Base-by-base conservation (phyloP, 805 yeast species). In the Kodamaea kakaduensis region DNA sequence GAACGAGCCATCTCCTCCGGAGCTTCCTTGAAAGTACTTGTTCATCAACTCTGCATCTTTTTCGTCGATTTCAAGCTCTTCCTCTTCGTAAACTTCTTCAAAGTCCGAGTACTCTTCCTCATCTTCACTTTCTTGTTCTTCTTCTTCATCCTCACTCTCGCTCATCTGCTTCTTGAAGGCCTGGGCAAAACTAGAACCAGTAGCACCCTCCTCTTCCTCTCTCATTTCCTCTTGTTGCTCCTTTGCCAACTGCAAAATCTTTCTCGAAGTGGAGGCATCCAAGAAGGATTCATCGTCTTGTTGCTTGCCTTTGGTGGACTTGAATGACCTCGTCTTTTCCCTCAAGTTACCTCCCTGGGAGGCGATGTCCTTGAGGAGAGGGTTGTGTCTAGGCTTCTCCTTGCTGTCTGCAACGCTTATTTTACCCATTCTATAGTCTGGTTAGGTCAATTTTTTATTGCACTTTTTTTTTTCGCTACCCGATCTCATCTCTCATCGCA, bases 181-280 rank as follows among this genome's bases (percentile, higher is more conserved):
- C 26, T 54, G 54, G 12, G 51, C 45, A 38, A 57, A 44, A 28
- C 54, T 27, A 7, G 22, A 9, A 32, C 50, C 41, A 39, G 45
- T 31, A 43, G 34, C 23, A 25, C 64, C 64, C 42, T 78, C 83
- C 52, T 85, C 95, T 31, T 69, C 78, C 5, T 49, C 54, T 36
- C 78, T 89, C 14, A 89, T 57, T 54, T 93, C 99, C 29, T 84
- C 88, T 60, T 88, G 96, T 64, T 93, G 99, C 51, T 84, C 90
- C 48, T 75, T 80, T 13, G 98, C 99, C 43, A 93, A 69, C 56
- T 84, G 85, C 46, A 93, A 68, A 58, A 93, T 89, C 61, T 78
- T 86, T 59, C 94, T 72, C 1, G 97, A 85, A 19, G 86, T 66
- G 13, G 77, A 69, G 13, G 97, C 84, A 64, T 90, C 96, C 25